A percentile compares a stretch with the other conserved stretches of the same genome.
phyloP scores from a whole-genome alignment of 2,329 filamentous ascomycete genomes.

The Epichloe gansuensis region DNA sequence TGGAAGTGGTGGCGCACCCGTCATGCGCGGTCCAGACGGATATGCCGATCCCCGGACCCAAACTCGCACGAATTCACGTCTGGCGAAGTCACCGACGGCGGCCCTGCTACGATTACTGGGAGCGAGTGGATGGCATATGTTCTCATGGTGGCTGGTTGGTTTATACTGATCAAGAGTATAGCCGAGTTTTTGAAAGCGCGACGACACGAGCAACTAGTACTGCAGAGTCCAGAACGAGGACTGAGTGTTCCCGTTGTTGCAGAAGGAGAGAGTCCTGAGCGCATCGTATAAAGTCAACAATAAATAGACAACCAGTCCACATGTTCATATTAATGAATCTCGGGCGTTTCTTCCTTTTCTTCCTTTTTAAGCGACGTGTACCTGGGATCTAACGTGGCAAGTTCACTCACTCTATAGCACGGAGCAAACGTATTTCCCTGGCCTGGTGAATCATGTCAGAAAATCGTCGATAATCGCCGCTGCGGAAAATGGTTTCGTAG shows the following conservation, averaged over 20 bases:
- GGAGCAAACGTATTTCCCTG: too few species aligned
- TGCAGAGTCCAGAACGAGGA: conserved; percentile 85
- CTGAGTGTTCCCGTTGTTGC: conserved; percentile 77
- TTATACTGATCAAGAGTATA: conserved; percentile 87
- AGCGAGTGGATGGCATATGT: conserved; percentile 85
- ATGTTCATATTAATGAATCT: too few species aligned
- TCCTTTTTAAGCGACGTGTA: too few species aligned
- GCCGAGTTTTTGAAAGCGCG: conserved; percentile 81
- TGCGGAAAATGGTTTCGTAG: too few species aligned
- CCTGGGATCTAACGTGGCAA: too few species aligned
- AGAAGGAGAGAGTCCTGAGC: conserved; percentile 68
- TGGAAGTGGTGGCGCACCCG: conserved; percentile 29
- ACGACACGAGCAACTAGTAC: conserved; percentile 81
- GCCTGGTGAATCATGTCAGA: too few species aligned
- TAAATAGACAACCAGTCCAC: too few species aligned
- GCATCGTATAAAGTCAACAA: conserved; percentile 45
- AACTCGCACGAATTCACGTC: conserved; percentile 86
- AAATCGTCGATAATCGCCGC: too few species aligned
- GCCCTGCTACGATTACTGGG: conserved; percentile 48
- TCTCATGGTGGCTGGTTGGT: conserved; percentile 97
- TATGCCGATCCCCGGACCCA: conserved; percentile 70
- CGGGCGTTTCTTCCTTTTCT: too few species aligned
- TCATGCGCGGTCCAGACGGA: conserved; percentile 39
- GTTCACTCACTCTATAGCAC: too few species aligned
- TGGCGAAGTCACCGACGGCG: conserved; percentile 43